Evolutionary conservation across 192 early-diverging fungal genomes (phyloP).

Genomic region (Pilaira anomala): DNA sequence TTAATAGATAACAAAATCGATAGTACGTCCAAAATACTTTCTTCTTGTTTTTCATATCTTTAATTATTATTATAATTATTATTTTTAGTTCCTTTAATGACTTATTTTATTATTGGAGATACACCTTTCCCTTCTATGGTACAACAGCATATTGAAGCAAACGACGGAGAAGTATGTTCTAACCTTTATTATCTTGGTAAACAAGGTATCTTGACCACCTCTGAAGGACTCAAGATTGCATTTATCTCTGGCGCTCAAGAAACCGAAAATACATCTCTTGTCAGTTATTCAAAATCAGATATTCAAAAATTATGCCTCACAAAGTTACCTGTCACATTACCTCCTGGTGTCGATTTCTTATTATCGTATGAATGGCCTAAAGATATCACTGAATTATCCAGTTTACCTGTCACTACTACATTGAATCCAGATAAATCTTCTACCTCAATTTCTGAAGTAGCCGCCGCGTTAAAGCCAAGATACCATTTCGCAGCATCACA

Average conservation of each 20-base stretch:
- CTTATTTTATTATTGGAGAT: conserved; percentile 54
- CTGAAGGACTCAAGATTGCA: conserved; percentile 59
- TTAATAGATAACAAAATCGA: conserved; percentile 55
- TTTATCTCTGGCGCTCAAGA: conserved; percentile 52
- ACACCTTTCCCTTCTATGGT: conserved; percentile 56
- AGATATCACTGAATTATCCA: conserved; percentile 38
- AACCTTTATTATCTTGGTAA: conserved; percentile 72
- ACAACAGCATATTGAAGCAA: conserved; percentile 45
- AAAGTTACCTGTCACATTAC: conserved; percentile 36
- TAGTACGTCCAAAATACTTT: conserved; percentile 24
- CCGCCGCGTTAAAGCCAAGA: conserved; percentile 62
- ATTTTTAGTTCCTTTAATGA: conserved; percentile 2
- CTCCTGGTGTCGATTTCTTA: conserved; percentile 69
- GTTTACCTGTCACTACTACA: not conserved
- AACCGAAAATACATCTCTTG: not conserved
- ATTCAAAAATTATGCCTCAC: conserved; percentile 31
- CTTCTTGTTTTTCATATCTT: not conserved
- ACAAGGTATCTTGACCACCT: conserved; percentile 54
- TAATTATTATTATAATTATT: not conserved
- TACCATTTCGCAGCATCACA: conserved; percentile 84
- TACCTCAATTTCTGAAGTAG: conserved; percentile 43
- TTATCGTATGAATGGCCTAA: conserved; percentile 83
- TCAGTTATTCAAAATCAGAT: conserved; percentile 33
- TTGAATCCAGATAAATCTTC: not conserved
- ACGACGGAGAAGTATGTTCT: conserved; percentile 70